These are phyloP conservation scores for Penicillium brevicompactum DNA, from an alignment of 2,329 filamentous ascomycete species.

Conservation along the genomic window DNA sequence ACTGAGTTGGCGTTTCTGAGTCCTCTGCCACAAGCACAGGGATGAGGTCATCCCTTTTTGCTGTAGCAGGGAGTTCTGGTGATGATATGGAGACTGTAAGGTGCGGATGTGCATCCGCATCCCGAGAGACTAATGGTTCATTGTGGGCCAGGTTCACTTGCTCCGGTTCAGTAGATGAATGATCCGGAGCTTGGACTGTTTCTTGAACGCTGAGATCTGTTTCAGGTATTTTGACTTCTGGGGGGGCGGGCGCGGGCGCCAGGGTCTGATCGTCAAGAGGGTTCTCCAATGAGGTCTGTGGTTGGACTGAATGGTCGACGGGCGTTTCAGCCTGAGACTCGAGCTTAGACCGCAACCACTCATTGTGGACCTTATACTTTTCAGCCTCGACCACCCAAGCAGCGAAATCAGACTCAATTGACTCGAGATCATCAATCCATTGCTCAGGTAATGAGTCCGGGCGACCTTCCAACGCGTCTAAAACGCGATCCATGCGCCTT, in stretches of 20 bases:
- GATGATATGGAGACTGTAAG: neutral
- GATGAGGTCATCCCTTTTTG: neutral
- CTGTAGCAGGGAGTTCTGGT: neutral
- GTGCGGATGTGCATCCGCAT: neutral
- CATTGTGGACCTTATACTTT: conserved; percentile 68
- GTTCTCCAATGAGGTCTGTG: conserved; percentile 1
- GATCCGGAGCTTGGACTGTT: neutral
- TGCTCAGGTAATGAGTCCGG: conserved; percentile 79
- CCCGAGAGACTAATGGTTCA: neutral
- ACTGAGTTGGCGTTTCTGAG: conserved; percentile 17
- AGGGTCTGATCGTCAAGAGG: neutral
- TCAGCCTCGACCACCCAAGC: conserved; percentile 82
- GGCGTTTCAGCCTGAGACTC: conserved; percentile 5
- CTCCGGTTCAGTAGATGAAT: neutral
- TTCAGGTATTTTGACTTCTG: neutral
- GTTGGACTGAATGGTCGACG: neutral
- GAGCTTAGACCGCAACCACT: conserved; percentile 45
- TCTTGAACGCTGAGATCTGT: neutral
- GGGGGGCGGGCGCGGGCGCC: neutral
- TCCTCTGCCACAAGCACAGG: conserved; percentile 11
- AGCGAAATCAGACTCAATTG: conserved; percentile 73
- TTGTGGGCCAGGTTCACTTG: neutral
- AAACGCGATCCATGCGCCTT: conserved; percentile 75
- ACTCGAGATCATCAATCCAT: conserved; percentile 88
- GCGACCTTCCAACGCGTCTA: conserved; percentile 82